Conservation (phyloP, 768 basidiomycete species). For the Kwoniella europaea region DNA sequence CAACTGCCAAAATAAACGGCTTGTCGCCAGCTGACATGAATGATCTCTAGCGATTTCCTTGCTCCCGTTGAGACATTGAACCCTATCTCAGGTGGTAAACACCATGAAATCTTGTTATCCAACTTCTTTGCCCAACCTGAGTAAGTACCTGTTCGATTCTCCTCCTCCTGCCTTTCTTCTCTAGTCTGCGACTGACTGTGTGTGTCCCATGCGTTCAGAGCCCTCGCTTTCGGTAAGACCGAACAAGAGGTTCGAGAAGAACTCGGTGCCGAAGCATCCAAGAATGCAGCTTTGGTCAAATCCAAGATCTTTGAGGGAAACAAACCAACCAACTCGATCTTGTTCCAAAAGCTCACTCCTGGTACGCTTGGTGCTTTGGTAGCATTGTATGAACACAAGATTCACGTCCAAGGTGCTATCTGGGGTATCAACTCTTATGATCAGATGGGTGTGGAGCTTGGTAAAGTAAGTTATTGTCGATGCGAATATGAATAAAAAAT, state of each 20-base stretch:
- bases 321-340: conserved; percentile 91
- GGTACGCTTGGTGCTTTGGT: conserved; percentile 73
- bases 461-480: conserved; percentile 64
- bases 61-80: conserved; percentile 63
- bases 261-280: conserved; percentile 63
- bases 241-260: conserved; percentile 79
- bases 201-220: conserved; percentile 57
- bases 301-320: conserved; percentile 98
- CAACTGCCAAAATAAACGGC: conserved; percentile 57
- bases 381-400: conserved; percentile 77
- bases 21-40: conserved; percentile 7
- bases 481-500: background rate
- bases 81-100: conserved; percentile 80
- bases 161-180: background rate
- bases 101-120: conserved; percentile 94
- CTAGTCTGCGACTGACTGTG: conserved; percentile 1
- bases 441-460: conserved; percentile 99
- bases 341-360: conserved; percentile 92
- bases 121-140: conserved; percentile 99
- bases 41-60: conserved; percentile 51
- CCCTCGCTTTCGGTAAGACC: conserved; percentile 95
- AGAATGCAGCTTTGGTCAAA: conserved; percentile 85
- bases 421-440: conserved; percentile 99
- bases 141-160: conserved; percentile 40
- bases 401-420: conserved; percentile 93